phyloP scores from a whole-genome alignment of 345 rosid genomes.

The Tarenaya hassleriana region DNA sequence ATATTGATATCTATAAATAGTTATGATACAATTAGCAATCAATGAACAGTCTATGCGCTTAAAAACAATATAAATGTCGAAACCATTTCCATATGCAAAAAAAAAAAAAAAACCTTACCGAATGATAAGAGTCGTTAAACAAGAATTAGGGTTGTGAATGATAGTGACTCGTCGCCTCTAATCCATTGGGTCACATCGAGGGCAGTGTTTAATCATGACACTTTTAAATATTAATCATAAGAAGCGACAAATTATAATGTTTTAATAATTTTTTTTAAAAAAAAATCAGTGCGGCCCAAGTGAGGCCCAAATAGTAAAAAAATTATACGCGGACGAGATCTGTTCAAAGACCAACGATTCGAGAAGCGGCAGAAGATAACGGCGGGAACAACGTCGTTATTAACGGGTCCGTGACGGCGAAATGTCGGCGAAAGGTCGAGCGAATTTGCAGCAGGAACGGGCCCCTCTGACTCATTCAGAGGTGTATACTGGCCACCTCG shows the following conservation, averaged over 20 bases:
- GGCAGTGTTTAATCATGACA: constrained; percentile 9
- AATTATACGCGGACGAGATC: too few relatives aligned
- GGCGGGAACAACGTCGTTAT: neutral
- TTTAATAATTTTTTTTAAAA: neutral
- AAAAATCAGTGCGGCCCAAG: too few relatives aligned
- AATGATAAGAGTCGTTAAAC: neutral
- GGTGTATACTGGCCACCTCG: too few relatives aligned
- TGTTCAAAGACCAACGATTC: too few relatives aligned
- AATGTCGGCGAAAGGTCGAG: too few relatives aligned
- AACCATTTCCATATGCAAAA: neutral
- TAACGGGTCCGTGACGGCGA: neutral
- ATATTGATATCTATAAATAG: too few relatives aligned
- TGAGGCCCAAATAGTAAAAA: too few relatives aligned
- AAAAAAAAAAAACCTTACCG: neutral
- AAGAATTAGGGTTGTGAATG: constrained; percentile 20
- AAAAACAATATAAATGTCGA: neutral
- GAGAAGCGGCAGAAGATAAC: too few relatives aligned
- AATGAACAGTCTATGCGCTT: neutral
- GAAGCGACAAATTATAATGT: neutral
- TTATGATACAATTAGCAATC: too few relatives aligned
- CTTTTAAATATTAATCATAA: constrained; percentile 16
- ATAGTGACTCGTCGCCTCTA: constrained; percentile 14
- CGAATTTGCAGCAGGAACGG: too few relatives aligned
- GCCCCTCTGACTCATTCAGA: too few relatives aligned
- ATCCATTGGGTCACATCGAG: constrained; percentile 5